phyloP scores from a whole-genome alignment of 176 grass and related monocot species.

The Neostapfia colusana region DNA sequence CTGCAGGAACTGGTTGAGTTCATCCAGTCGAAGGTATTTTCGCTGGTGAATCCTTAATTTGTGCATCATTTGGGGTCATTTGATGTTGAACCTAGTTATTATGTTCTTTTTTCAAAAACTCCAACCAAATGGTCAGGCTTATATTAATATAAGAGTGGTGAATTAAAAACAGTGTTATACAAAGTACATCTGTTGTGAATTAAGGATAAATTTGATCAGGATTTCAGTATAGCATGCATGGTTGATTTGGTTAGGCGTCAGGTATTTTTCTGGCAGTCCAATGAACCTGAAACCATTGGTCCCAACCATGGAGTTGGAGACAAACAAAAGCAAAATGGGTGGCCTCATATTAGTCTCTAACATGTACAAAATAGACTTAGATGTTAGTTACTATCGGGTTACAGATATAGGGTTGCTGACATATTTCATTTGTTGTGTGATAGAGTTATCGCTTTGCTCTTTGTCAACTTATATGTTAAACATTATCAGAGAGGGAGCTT shows the following conservation, averaged over 20 bases:
- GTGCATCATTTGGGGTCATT: background rate
- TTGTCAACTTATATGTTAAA: slow-evolving; percentile 24
- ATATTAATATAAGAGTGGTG: too few species aligned
- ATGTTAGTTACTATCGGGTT: background rate
- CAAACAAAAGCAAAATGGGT: background rate
- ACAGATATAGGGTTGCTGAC: background rate
- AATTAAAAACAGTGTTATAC: too few species aligned
- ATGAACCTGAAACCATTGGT: background rate
- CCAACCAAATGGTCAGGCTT: too few species aligned
- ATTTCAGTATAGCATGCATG: too few species aligned
- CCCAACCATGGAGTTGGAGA: background rate
- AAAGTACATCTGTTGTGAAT: too few species aligned
- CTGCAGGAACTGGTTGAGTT: slow-evolving; percentile 90
- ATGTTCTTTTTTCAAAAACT: too few species aligned
- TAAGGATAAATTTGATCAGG: too few species aligned
- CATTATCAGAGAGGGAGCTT: slow-evolving; percentile 72
- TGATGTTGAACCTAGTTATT: too few species aligned
- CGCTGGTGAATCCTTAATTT: slow-evolving; percentile 8
- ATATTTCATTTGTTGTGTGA: background rate
- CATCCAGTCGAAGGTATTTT: slow-evolving; percentile 87
- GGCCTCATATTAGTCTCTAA: background rate
- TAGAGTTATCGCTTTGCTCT: background rate
- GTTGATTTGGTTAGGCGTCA: background rate
- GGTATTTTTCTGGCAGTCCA: background rate
- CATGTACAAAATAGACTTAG: background rate